A percentile compares a stretch with the other conserved stretches of the same genome.
phyloP scores from a whole-genome alignment of 371 early-diverging fungal genomes.

The Lichtheimia corymbifera region DNA sequence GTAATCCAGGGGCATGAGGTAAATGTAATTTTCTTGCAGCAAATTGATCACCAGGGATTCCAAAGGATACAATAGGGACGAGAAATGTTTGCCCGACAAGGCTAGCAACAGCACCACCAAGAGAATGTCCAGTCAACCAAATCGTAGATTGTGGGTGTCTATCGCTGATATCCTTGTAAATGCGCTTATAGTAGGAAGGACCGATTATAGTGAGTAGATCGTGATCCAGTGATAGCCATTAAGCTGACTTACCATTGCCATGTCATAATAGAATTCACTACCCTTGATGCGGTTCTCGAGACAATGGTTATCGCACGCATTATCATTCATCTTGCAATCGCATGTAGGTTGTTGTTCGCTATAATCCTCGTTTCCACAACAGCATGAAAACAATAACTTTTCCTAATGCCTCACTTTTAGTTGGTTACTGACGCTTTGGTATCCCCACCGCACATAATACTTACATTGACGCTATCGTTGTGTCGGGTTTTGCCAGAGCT shows the following conservation, averaged over 20 bases:
- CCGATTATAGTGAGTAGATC: too few species aligned
- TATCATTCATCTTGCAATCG: conserved; percentile 16
- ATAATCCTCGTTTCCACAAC: conserved; percentile 68
- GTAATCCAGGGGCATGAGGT: conserved; percentile 51
- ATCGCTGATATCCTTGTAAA: conserved; percentile 51
- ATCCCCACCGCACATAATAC: too few species aligned
- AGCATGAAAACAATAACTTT: conserved; percentile 95
- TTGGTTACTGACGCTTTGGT: too few species aligned
- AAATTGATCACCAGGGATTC: conserved; percentile 84
- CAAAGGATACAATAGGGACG: conserved; percentile 85
- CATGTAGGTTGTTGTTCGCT: too few species aligned
- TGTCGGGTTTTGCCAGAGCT: conserved; percentile 53
- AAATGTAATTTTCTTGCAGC: conserved; percentile 83
- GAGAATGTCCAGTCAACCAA: conserved; percentile 92
- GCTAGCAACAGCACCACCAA: conserved; percentile 87
- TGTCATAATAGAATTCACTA: conserved; percentile 78
- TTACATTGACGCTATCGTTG: conserved; percentile 61
- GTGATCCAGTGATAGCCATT: neutral
- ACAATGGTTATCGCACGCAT: conserved; percentile 68
- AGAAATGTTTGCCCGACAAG: conserved; percentile 86
- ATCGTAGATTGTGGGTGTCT: conserved; percentile 72
- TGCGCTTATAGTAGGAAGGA: neutral
- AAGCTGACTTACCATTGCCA: conserved; percentile 60
- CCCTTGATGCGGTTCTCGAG: conserved; percentile 58
- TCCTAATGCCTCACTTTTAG: conserved; percentile 49